Conservation (phyloP, 805 yeast species). For the Nakazawaea anatomiae region DNA sequence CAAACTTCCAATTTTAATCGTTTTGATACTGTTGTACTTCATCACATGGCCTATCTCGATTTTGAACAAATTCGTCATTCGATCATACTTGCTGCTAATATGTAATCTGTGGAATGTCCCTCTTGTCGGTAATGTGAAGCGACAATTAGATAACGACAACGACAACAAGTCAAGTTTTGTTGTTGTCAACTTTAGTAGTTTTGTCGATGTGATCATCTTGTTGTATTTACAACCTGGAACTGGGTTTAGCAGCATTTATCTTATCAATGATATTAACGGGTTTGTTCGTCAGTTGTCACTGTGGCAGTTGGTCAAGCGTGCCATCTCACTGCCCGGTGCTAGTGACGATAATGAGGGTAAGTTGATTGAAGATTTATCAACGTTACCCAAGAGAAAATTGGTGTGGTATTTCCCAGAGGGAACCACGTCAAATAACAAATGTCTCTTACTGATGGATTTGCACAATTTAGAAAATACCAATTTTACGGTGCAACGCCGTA, state of each 20-base stretch:
- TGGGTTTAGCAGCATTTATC: background rate
- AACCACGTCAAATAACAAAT: slow-evolving; percentile 78
- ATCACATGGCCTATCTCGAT: slow-evolving; percentile 15
- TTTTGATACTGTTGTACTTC: slow-evolving; percentile 16
- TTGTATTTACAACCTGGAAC: slow-evolving; percentile 7
- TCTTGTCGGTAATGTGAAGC: no score
- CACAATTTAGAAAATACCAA: slow-evolving; percentile 43
- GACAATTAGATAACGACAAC: no score
- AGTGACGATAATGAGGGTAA: slow-evolving; percentile 9
- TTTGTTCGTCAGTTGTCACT: slow-evolving; percentile 23
- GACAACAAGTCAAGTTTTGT: slow-evolving; percentile 22
- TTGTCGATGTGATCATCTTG: slow-evolving; percentile 46
- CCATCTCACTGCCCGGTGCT: slow-evolving; percentile 7
- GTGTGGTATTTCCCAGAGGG: slow-evolving; percentile 71
- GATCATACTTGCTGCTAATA: slow-evolving; percentile 25
- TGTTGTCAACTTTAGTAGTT: slow-evolving; percentile 53
- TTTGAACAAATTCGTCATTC: slow-evolving; percentile 12
- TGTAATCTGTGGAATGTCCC: slow-evolving; percentile 22
- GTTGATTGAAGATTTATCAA: slow-evolving; percentile 2
- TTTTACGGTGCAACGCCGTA: background rate
- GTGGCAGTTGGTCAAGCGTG: slow-evolving; percentile 15
- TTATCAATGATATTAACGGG: slow-evolving; percentile 35
- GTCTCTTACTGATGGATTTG: background rate
- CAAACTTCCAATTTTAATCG: slow-evolving; percentile 23
- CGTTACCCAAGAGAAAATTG: slow-evolving; percentile 25